phyloP scores from a whole-genome alignment of 176 grass and related monocot species.

The Eremochloa ophiuroides region DNA sequence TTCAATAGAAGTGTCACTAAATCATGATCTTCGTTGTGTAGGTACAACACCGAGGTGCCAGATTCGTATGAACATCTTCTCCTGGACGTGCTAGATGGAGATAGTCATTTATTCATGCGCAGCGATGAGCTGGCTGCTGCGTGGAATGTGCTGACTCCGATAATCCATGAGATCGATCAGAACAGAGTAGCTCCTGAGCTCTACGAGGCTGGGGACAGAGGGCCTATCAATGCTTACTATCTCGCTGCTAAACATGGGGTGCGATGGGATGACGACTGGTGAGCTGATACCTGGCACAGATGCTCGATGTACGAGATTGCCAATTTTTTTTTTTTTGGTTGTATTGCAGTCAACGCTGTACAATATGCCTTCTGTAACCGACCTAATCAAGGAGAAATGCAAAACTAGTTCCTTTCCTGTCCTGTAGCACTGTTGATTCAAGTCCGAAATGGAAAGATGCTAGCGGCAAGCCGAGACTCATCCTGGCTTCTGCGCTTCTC shows the following conservation, averaged over 20 bases:
- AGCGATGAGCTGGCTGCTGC: slow-evolving; percentile 87
- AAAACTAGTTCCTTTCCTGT: neutral
- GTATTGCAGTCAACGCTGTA: neutral
- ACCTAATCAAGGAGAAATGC: neutral
- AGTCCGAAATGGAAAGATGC: neutral
- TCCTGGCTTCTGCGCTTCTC: neutral
- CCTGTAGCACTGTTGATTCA: neutral
- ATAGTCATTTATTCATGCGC: slow-evolving; percentile 92
- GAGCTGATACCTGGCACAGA: neutral
- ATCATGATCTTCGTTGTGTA: slow-evolving; percentile 23
- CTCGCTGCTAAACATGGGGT: slow-evolving; percentile 86
- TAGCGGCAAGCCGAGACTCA: neutral
- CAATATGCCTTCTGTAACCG: neutral
- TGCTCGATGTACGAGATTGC: neutral
- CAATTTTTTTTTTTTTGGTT: neutral
- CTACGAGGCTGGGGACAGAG: slow-evolving; percentile 72
- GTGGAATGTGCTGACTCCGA: slow-evolving; percentile 70
- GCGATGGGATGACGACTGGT: slow-evolving; percentile 77
- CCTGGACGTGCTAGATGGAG: slow-evolving; percentile 81
- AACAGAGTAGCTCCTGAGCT: slow-evolving; percentile 72
- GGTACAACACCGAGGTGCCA: slow-evolving; percentile 79
- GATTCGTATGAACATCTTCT: slow-evolving; percentile 97
- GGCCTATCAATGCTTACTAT: slow-evolving; percentile 85
- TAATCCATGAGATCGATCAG: slow-evolving; percentile 72
- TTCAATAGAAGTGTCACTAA: neutral